A percentile compares a stretch with the other conserved stretches of the same genome.
Conservation (phyloP, 108 stramenopile genomes). For the Skeletonema tropicum region DNA sequence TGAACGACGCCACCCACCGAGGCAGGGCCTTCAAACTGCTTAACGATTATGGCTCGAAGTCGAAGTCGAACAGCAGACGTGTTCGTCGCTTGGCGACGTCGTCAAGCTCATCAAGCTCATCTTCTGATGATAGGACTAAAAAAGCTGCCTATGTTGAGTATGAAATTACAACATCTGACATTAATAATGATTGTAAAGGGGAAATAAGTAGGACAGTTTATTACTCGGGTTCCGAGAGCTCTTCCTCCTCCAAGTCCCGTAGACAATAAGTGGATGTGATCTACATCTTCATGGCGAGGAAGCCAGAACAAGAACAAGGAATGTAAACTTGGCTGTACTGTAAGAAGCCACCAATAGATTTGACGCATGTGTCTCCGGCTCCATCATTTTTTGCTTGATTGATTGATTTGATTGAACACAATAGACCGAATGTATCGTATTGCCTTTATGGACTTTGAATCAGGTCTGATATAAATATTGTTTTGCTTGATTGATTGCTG, state of each 20-base stretch:
- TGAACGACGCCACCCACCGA: no score
- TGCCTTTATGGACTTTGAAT: not conserved
- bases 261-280: no score
- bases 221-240: no score
- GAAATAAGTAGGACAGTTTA: no score
- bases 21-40: no score
- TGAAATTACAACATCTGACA: no score
- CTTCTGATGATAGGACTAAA: not conserved
- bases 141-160: no score
- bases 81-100: not conserved
- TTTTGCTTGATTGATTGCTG: not conserved
- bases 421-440: not conserved
- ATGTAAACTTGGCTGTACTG: not conserved
- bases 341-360: not conserved
- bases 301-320: not conserved
- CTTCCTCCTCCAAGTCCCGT: no score
- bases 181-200: no score
- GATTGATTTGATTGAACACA: not conserved
- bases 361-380: not conserved
- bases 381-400: not conserved
- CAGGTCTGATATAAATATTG: not conserved
- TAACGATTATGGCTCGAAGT: no score
- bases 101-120: not conserved
- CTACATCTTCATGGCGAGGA: no score
- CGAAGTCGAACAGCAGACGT: no score